Conservation (phyloP, 2,329 filamentous ascomycete genomes). For the Penicillium decumbens region DNA sequence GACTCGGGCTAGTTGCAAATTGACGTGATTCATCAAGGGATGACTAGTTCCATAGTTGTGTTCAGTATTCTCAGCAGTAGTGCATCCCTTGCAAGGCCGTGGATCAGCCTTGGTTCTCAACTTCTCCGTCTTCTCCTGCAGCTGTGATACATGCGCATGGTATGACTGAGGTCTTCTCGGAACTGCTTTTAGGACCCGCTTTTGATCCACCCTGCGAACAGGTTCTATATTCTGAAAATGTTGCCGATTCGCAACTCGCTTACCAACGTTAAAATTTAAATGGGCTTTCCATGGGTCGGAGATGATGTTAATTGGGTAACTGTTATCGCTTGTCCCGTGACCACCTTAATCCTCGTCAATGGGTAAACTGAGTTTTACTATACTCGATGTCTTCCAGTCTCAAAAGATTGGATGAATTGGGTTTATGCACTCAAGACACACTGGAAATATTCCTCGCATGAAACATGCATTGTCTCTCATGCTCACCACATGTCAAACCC, state of each 20-base stretch:
- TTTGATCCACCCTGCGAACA: not conserved
- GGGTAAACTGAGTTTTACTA: too few relatives aligned
- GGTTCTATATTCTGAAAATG: not conserved
- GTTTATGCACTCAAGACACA: not conserved
- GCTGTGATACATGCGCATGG: not conserved
- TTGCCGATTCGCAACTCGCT: not conserved
- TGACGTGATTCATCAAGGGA: conserved; percentile 10
- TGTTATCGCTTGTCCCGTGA: not conserved
- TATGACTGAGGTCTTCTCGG: not conserved
- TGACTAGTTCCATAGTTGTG: not conserved
- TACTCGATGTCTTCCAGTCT: too few relatives aligned
- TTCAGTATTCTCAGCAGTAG: not conserved
- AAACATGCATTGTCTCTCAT: conserved; percentile 9
- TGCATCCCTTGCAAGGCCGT: conserved; percentile 9
- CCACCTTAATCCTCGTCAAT: not conserved
- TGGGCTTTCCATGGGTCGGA: too few relatives aligned
- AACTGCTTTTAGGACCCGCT: not conserved
- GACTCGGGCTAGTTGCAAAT: conserved; percentile 7
- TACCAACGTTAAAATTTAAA: not conserved
- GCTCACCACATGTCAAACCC: conserved; percentile 3
- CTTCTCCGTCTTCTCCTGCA: not conserved
- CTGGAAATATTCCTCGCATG: conserved; percentile 3
- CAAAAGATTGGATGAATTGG: not conserved
- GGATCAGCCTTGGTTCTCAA: not conserved
- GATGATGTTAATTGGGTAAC: not conserved